A percentile compares a stretch with the other conserved stretches of the same genome.
Evolutionary conservation across 2,329 filamentous ascomycete species (phyloP).

Genomic region (Teratosphaeria viscida): DNA sequence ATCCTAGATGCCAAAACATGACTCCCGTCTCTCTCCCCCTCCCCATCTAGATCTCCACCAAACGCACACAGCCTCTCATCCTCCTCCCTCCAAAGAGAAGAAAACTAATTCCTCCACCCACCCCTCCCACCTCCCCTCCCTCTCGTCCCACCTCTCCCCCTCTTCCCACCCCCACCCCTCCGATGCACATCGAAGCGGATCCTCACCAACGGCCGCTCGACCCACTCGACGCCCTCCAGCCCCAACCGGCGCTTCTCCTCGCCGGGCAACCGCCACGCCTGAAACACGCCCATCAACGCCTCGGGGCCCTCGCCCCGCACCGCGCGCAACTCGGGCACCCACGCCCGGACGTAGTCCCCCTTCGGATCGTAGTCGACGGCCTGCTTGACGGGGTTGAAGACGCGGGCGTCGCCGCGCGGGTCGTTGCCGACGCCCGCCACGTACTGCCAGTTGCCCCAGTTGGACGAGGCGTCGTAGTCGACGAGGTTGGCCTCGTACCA

Average conservation of each 20-base stretch:
- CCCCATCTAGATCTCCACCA: no score
- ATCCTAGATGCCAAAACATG: no score
- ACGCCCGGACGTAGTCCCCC: constrained; percentile 60
- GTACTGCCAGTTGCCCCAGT: constrained; percentile 76
- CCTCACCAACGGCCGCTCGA: constrained; percentile 53
- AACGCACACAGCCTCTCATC: background rate
- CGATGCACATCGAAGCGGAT: constrained; percentile 53
- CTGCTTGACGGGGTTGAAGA: constrained; percentile 77
- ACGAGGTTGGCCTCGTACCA: constrained; percentile 69
- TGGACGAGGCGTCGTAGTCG: constrained; percentile 66
- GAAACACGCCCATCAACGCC: constrained; percentile 51
- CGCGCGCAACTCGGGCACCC: constrained; percentile 57
- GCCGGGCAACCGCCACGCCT: constrained; percentile 54
- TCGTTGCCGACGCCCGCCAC: constrained; percentile 72
- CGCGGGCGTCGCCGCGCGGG: constrained; percentile 57
- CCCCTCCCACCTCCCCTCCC: background rate
- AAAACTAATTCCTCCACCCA: background rate
- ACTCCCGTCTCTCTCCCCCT: no score
- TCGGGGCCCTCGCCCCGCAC: constrained; percentile 31
- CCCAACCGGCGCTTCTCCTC: constrained; percentile 49
- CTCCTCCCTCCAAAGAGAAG: background rate
- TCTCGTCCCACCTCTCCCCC: constrained; percentile 1
- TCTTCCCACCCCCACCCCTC: constrained; percentile 22
- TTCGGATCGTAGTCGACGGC: constrained; percentile 64
- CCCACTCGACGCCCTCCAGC: constrained; percentile 51